These are phyloP conservation scores for Austroboletus novae-zelandiae DNA, from an alignment of 1,284 basidiomycete species.

Conservation along the genomic window DNA sequence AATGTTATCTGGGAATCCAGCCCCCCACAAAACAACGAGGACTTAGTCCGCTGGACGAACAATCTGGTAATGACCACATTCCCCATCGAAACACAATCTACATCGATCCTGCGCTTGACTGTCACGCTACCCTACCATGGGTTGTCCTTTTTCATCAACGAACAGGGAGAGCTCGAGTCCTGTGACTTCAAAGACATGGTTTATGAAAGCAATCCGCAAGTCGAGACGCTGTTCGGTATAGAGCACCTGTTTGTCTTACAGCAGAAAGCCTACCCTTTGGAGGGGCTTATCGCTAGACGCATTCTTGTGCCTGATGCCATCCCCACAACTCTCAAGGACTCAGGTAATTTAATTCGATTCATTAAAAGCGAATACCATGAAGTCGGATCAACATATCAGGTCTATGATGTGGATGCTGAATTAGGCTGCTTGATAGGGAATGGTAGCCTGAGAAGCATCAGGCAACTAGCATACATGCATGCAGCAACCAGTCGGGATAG, in stretches of 20 bases:
- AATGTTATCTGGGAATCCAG: no score
- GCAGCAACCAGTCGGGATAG: background rate
- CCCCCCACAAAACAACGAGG: no score
- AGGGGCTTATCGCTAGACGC: background rate
- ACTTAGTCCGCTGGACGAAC: background rate
- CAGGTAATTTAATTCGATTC: background rate
- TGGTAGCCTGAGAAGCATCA: background rate
- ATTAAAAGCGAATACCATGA: background rate
- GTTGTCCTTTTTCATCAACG: background rate
- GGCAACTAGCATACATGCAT: background rate
- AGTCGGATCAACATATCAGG: background rate
- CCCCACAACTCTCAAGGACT: background rate
- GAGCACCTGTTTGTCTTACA: background rate
- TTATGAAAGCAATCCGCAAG: background rate
- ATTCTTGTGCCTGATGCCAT: background rate
- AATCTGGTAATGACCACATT: slow-evolving; percentile 27
- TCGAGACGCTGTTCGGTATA: background rate
- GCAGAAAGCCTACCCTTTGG: background rate
- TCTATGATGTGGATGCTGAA: background rate
- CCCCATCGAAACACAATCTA: background rate
- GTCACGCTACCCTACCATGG: slow-evolving; percentile 38
- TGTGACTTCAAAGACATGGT: background rate
- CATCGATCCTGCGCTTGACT: slow-evolving; percentile 20
- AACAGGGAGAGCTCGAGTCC: background rate
- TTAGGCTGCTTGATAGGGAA: background rate